Percentiles rank a stretch among this genome's conserved stretches.
Evolutionary conservation across 108 stramenopile species (phyloP).

Genomic region (Chaetoceros tenuissimus): DNA sequence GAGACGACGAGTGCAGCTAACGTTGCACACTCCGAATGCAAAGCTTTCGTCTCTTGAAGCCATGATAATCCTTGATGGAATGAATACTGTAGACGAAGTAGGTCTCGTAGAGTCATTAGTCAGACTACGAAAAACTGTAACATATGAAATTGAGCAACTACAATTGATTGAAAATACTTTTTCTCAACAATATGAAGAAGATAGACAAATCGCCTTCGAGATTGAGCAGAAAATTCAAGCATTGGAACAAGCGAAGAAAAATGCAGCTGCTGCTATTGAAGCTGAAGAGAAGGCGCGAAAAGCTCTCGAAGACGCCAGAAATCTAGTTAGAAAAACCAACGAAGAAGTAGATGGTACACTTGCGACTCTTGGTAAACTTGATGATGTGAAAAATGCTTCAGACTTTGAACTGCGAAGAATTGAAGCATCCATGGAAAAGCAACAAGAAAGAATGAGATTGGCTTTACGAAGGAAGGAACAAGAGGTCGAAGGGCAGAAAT

Average conservation of each 20-base stretch:
- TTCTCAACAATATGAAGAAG: background rate
- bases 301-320: background rate
- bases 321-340: background rate
- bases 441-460: background rate
- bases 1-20: slow-evolving; percentile 19
- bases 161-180: background rate
- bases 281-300: background rate
- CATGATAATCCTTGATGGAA: slow-evolving; percentile 10
- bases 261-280: background rate
- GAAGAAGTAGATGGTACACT: too few relatives aligned
- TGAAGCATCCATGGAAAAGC: background rate
- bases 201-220: background rate
- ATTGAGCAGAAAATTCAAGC: background rate
- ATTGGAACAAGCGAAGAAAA: background rate
- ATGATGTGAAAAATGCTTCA: background rate
- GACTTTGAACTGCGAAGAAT: background rate
- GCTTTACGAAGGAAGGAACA: background rate
- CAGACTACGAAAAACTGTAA: background rate
- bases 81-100: slow-evolving; percentile 2
- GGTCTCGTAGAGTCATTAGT: background rate
- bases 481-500: too few relatives aligned
- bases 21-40: slow-evolving; percentile 25
- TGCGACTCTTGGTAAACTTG: background rate
- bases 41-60: slow-evolving; percentile 24
- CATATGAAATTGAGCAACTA: background rate